These are phyloP conservation scores for Anthracocystis walkeri DNA, from an alignment of 1,284 basidiomycete genomes.

Conservation along the genomic window DNA sequence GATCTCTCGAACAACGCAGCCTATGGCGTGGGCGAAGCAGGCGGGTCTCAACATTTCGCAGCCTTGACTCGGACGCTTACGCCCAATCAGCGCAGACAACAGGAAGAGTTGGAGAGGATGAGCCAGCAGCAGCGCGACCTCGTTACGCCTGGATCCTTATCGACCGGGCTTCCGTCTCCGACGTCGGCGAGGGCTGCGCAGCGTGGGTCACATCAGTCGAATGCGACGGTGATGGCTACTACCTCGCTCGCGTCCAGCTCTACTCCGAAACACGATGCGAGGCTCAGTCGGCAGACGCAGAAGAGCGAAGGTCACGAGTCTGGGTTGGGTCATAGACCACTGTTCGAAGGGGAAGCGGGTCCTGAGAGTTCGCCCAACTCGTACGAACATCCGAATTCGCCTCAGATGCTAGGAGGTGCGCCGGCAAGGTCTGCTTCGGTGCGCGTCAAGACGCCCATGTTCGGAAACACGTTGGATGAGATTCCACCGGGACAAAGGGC, in stretches of 20 bases:
- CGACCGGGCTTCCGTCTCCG: conserved; percentile 8
- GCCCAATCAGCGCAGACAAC: conserved; percentile 18
- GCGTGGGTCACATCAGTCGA: conserved; percentile 30
- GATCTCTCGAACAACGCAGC: conserved; percentile 17
- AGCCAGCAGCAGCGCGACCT: conserved; percentile 25
- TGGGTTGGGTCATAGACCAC: not conserved
- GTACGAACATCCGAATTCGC: conserved; percentile 10
- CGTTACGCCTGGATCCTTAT: conserved; percentile 6
- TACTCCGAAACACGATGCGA: conserved; percentile 17
- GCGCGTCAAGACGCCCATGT: conserved; percentile 34
- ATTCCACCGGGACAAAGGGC: conserved; percentile 27
- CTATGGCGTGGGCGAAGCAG: conserved; percentile 36
- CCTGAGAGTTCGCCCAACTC: conserved; percentile 22
- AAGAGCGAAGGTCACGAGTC: conserved; percentile 8
- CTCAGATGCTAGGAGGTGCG: conserved; percentile 5
- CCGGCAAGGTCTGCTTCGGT: conserved; percentile 27
- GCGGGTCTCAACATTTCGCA: conserved; percentile 21
- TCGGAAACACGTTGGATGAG: conserved; percentile 26
- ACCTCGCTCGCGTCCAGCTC: conserved; percentile 15
- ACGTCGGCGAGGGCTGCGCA: conserved; percentile 4
- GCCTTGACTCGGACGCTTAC: conserved; percentile 16
- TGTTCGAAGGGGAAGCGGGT: conserved; percentile 16
- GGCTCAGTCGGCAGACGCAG: conserved; percentile 29
- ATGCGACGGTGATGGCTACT: conserved; percentile 18
- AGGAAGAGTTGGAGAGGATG: conserved; percentile 28